These are phyloP conservation scores for Vitis amurensis DNA, from an alignment of 164 flowering plant genomes.

Conservation along the genomic window DNA sequence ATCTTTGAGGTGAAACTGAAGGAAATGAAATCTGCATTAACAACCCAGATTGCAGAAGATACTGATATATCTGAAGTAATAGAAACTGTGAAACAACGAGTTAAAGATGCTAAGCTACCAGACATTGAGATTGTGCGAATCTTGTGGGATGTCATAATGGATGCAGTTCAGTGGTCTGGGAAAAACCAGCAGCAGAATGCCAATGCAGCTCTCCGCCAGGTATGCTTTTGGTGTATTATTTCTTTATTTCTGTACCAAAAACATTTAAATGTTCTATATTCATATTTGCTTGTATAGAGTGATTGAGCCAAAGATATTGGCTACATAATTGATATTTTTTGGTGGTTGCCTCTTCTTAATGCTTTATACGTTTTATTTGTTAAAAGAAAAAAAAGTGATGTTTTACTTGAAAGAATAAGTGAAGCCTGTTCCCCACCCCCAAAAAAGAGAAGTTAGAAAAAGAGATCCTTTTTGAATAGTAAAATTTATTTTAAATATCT, in stretches of 20 bases:
- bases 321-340: no score
- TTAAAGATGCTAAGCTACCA: conserved; percentile 90
- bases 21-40: conserved; percentile 90
- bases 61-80: conserved; percentile 83
- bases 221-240: conserved; percentile 14
- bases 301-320: no score
- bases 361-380: no score
- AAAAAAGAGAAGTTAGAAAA: no score
- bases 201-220: conserved; percentile 91
- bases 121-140: conserved; percentile 84
- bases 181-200: conserved; percentile 99
- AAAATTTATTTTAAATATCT: no score
- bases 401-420: no score
- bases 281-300: no score
- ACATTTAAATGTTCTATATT: neutral
- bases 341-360: no score
- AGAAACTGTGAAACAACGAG: conserved; percentile 77
- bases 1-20: conserved; percentile 88
- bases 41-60: conserved; percentile 86
- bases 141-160: conserved; percentile 96
- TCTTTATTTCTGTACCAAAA: neutral
- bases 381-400: no score
- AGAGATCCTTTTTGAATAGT: no score
- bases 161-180: conserved; percentile 99
- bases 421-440: no score